Base-by-base conservation (phyloP, 2,329 filamentous ascomycete species). In the Chaetomiaceae sp. region DNA sequence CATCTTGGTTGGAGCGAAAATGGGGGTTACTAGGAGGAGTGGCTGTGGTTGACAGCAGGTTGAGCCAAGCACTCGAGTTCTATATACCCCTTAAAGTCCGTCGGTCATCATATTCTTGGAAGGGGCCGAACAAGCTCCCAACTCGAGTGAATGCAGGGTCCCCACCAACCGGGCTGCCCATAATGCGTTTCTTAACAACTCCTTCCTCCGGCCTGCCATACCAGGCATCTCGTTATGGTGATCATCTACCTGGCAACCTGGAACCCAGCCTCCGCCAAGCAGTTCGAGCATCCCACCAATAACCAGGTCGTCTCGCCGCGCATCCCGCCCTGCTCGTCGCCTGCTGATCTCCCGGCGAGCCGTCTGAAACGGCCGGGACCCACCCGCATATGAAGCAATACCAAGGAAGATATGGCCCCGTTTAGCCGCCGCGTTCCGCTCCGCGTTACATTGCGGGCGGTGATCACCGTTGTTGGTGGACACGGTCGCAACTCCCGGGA, bases 291-390 rank as follows among this genome's bases (percentile, higher is more conserved):
- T 58, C 47, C 46, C 53, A 53, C 53, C 56, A 53, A 58, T 55
- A 19, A 29, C 33, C 25, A 36, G 4, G 11, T 37, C 43, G 45
- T 15, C 12, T 27, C 19, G 19, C 20, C 25, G 6, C 23, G 46
- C 31, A 27, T 17, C 6, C 17, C 46, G 33, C 40, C 44, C 25
- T 29, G 29, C 23, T 17, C 14, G 45, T 23, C 36, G 40, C 40
- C 14, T 43, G 54, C 33, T 51, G 47, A 59, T 59, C 53, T 56
- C 56, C 56, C 56, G 56, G 50, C 38, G 20, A 43, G 39, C 56
- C 54, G 54, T 51, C 53, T 53, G 53, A 55, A 55, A 58, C 56
- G 20, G 20, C 15, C 17, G 17, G 27, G 34, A 34, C 39, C 53
- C 53, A 56, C 53, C n/a, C 1, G 22, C 19, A 45, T 45, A 47